Conservation (phyloP, 1,139 yeast species). For the Hyphopichia buzzinii region DNA sequence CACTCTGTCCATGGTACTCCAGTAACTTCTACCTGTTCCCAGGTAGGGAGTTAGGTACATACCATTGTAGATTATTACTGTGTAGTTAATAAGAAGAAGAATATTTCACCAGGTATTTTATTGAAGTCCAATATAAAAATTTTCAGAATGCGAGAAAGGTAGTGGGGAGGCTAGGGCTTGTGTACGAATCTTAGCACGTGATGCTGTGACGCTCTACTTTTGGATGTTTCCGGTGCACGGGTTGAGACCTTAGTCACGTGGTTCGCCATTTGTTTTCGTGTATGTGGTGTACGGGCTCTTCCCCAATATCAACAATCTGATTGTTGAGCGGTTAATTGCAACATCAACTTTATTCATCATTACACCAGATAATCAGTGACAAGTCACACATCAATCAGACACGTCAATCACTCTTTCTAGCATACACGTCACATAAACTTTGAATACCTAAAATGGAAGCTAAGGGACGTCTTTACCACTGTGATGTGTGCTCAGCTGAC, state of each 20-base stretch:
- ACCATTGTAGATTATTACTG: slow-evolving; percentile 37
- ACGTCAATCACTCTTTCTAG: too few relatives aligned
- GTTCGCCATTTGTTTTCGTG: too few relatives aligned
- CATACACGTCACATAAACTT: too few relatives aligned
- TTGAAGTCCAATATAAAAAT: neutral
- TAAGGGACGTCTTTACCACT: slow-evolving; percentile 64
- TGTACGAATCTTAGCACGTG: neutral
- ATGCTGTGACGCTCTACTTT: too few relatives aligned
- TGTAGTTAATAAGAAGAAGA: slow-evolving; percentile 15
- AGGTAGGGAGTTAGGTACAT: slow-evolving; percentile 19
- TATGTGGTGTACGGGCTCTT: too few relatives aligned
- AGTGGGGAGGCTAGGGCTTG: slow-evolving; percentile 7
- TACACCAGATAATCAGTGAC: too few relatives aligned
- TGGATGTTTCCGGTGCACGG: too few relatives aligned
- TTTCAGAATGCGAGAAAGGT: neutral
- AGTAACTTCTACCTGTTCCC: slow-evolving; percentile 6
- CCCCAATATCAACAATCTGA: too few relatives aligned
- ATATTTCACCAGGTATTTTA: neutral
- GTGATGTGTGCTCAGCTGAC: slow-evolving; percentile 94
- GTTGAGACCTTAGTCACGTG: too few relatives aligned
- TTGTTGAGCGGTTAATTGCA: too few relatives aligned
- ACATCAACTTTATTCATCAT: too few relatives aligned
- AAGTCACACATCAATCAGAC: too few relatives aligned
- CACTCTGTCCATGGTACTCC: slow-evolving; percentile 5
- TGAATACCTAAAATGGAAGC: slow-evolving; percentile 20